phyloP scores from a whole-genome alignment of 108 stramenopile species.

The Craspedostauros australis region DNA sequence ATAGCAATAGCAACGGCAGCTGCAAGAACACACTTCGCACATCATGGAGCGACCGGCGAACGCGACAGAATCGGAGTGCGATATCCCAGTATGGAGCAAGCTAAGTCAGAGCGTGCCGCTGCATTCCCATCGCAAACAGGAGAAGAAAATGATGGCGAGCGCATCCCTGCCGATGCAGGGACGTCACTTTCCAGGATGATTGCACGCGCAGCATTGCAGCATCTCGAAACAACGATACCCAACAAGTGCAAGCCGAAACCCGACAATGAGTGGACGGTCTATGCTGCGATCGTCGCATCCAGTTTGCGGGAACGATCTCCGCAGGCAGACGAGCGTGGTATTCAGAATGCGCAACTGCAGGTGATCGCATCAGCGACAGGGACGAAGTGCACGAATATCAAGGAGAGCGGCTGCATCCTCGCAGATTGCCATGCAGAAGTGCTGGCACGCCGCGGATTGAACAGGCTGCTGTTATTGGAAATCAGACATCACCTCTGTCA shows the following conservation, averaged over 20 bases:
- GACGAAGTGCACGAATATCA: constrained; percentile 72
- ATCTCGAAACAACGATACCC: constrained; percentile 32
- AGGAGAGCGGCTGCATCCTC: constrained; percentile 50
- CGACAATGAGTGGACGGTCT: constrained; percentile 78
- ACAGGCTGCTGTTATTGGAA: constrained; percentile 69
- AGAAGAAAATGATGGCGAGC: no score
- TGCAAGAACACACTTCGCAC: no score
- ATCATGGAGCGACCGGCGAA: no score
- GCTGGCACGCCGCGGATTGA: constrained; percentile 73
- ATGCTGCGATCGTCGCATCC: constrained; percentile 73
- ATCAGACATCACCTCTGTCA: no score
- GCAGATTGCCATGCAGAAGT: constrained; percentile 93
- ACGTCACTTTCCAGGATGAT: no score
- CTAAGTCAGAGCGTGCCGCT: no score
- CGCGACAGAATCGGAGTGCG: no score
- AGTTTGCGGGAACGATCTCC: constrained; percentile 6
- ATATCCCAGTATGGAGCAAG: no score
- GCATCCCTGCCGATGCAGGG: no score
- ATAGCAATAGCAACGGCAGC: no score
- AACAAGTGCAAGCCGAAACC: constrained; percentile 69
- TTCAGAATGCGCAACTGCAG: constrained; percentile 6
- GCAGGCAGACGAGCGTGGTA: background rate
- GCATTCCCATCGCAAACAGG: no score
- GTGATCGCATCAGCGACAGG: constrained; percentile 76
- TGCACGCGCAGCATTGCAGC: constrained; percentile 60